A percentile compares a stretch with the other conserved stretches of the same genome.
Evolutionary conservation across 139 green algal genomes (phyloP).

Genomic region (Asterochloris sp.): DNA sequence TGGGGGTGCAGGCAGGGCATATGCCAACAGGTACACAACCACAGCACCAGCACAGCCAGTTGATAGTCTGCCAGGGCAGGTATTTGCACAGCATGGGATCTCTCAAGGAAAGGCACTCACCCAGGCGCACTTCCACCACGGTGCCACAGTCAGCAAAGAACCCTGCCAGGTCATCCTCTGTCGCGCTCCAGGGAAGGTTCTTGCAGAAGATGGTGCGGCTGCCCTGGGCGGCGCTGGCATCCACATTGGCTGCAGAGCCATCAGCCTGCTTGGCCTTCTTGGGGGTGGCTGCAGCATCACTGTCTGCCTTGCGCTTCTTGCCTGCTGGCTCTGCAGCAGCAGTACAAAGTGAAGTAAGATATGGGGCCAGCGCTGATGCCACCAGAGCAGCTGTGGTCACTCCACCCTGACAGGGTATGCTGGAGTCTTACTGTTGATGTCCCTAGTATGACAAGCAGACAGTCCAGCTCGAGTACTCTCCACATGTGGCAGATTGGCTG

Average conservation of each 20-base stretch:
- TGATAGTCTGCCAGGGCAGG: too few relatives aligned
- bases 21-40: too few relatives aligned
- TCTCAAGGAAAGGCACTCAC: constrained; percentile 2
- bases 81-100: too few relatives aligned
- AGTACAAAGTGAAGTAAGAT: neutral
- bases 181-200: constrained; percentile 63
- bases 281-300: constrained; percentile 4
- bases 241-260: constrained; percentile 10
- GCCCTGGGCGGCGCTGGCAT: constrained; percentile 29
- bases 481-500: too few relatives aligned
- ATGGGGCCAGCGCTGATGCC: too few relatives aligned
- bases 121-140: constrained; percentile 54
- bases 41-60: too few relatives aligned
- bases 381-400: neutral
- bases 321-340: constrained; percentile 1
- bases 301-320: constrained; percentile 2
- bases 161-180: constrained; percentile 40
- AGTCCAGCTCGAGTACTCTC: neutral
- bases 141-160: constrained; percentile 59
- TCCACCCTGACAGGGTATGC: neutral
- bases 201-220: constrained; percentile 65
- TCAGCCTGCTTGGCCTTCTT: constrained; percentile 50
- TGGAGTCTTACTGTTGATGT: neutral
- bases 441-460: constrained; percentile 14
- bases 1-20: too few relatives aligned